Percentiles rank a stretch among this genome's conserved stretches.
Evolutionary conservation across 768 basidiomycete genomes (phyloP).

Genomic region (Royoungia palumana): DNA sequence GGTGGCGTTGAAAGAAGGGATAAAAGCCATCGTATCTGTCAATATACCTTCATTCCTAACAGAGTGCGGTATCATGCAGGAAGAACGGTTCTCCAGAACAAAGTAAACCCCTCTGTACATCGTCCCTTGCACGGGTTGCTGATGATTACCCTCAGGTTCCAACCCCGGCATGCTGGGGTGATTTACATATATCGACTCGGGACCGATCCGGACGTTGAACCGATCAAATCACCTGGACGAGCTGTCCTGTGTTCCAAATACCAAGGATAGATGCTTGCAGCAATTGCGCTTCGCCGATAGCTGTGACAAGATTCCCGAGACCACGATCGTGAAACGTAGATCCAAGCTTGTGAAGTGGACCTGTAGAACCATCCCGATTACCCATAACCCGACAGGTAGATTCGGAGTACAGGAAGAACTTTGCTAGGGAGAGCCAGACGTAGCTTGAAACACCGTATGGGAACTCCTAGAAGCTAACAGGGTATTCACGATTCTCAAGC

Average conservation of each 20-base stretch:
- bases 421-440: slow-evolving; percentile 12
- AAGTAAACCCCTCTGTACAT: neutral
- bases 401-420: neutral
- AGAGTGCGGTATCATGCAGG: neutral
- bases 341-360: neutral
- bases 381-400: neutral
- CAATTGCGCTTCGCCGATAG: slow-evolving; percentile 11
- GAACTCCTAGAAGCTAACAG: no score
- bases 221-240: slow-evolving; percentile 9
- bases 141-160: slow-evolving; percentile 4
- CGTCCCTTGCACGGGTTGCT: neutral
- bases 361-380: neutral
- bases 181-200: slow-evolving; percentile 20
- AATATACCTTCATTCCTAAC: slow-evolving; percentile 7
- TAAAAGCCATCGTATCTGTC: neutral
- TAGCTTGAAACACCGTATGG: slow-evolving; percentile 11
- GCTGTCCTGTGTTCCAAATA: neutral
- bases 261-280: neutral
- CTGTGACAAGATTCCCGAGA: slow-evolving; percentile 2
- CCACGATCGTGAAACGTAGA: slow-evolving; percentile 1
- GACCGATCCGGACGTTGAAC: slow-evolving; percentile 9
- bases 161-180: slow-evolving; percentile 6
- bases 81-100: neutral
- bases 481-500: no score
- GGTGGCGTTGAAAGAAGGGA: neutral